phyloP scores from a whole-genome alignment of 2,329 filamentous ascomycete species.

The Dothideomycetes sp. region DNA sequence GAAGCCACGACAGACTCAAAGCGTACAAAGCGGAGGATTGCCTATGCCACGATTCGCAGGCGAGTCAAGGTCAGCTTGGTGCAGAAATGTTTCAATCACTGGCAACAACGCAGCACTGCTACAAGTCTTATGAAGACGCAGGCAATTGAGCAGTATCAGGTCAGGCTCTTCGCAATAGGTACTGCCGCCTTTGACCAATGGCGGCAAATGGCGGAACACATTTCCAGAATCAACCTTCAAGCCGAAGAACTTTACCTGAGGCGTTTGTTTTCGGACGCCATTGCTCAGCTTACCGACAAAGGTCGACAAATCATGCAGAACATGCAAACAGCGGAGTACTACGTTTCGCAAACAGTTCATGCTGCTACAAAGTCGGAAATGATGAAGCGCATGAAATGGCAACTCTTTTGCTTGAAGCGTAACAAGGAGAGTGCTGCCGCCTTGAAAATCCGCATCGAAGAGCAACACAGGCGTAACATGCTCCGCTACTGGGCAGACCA shows the following conservation, averaged over 20 bases:
- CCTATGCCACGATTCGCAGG: conserved; percentile 43
- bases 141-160: conserved; percentile 25
- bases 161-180: conserved; percentile 21
- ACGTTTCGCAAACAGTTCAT: conserved; percentile 36
- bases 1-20: conserved; percentile 38
- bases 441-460: conserved; percentile 40
- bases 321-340: conserved; percentile 30
- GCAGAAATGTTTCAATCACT: conserved; percentile 27
- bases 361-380: conserved; percentile 9
- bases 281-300: conserved; percentile 1
- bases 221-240: conserved; percentile 18
- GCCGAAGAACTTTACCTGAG: conserved; percentile 18
- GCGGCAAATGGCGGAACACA: conserved; percentile 18
- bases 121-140: conserved; percentile 27
- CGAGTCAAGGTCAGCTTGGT: conserved; percentile 44
- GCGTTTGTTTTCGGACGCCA: conserved; percentile 1
- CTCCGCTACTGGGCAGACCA: conserved; percentile 44
- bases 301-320: conserved; percentile 3
- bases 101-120: conserved; percentile 24
- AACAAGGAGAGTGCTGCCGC: conserved; percentile 41
- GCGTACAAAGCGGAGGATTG: conserved; percentile 42
- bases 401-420: conserved; percentile 43
- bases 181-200: conserved; percentile 23
- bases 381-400: conserved; percentile 47
- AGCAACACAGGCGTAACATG: conserved; percentile 45